Evolutionary conservation across 257 asterid species (phyloP).

Genomic region (Nicotiana obtusifolia): DNA sequence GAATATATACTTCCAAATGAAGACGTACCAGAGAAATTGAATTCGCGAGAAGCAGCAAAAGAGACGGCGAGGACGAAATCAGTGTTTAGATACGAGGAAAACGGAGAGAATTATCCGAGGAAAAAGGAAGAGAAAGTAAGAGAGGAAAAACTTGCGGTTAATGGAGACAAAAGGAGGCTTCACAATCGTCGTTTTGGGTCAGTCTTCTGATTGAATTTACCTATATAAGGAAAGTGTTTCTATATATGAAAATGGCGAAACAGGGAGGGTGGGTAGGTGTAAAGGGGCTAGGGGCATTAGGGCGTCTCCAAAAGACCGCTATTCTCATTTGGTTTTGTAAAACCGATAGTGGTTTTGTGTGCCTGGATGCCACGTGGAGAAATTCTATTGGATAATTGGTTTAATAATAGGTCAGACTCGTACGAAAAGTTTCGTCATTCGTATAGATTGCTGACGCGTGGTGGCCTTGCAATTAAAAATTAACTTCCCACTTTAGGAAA

Average conservation of each 20-base stretch:
- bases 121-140: not conserved
- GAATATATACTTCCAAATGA: not conserved
- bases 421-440: conserved; percentile 21
- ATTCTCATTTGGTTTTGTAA: not conserved
- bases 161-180: conserved; percentile 30
- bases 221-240: conserved; percentile 36
- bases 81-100: not conserved
- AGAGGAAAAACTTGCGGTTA: not conserved
- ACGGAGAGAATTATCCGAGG: not conserved
- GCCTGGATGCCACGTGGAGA: not conserved
- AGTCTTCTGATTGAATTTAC: conserved; percentile 13
- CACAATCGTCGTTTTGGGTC: conserved; percentile 19
- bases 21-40: not conserved
- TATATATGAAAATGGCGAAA: conserved; percentile 9
- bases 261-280: not conserved
- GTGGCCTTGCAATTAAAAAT: not conserved
- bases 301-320: not conserved
- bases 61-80: not conserved
- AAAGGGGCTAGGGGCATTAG: not conserved
- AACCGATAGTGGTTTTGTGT: not conserved
- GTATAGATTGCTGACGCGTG: conserved; percentile 35
- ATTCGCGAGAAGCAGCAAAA: not conserved
- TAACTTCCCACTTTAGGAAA: conserved; percentile 23
- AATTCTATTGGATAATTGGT: not conserved
- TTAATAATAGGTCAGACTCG: not conserved